Percentiles rank a stretch among this genome's conserved stretches.
phyloP scores from a whole-genome alignment of 345 rosid species.

The Iberis pinnata region DNA sequence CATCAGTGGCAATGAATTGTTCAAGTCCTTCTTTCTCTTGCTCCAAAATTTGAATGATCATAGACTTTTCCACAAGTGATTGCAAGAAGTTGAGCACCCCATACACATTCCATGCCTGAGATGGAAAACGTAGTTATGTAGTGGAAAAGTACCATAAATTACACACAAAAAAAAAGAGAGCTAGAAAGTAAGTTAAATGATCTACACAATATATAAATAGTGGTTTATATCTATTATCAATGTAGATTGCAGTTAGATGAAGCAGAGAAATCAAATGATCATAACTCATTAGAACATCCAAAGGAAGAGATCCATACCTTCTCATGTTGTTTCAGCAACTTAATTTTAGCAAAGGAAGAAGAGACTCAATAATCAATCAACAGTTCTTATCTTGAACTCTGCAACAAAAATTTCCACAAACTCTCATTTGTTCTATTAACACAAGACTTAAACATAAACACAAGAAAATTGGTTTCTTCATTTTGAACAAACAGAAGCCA shows the following conservation, averaged over 20 bases:
- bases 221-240: no score
- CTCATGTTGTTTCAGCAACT: conserved; percentile 65
- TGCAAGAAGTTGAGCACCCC: conserved; percentile 98
- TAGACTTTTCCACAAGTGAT: conserved; percentile 93
- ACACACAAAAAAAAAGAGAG: no score
- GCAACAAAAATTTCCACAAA: no score
- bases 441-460: no score
- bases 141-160: neutral
- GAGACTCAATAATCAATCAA: no score
- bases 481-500: no score
- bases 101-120: conserved; percentile 93
- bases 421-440: no score
- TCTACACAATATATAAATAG: no score
- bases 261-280: neutral
- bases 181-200: neutral
- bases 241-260: no score
- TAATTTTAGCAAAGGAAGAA: no score
- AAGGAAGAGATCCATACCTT: conserved; percentile 37
- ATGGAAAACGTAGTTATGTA: neutral
- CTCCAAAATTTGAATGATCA: conserved; percentile 76
- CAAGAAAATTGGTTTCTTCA: no score
- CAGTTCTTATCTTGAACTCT: no score
- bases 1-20: conserved; percentile 94
- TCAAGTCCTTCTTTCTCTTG: conserved; percentile 87
- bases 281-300: neutral